These are phyloP conservation scores for Scorias spongiosa DNA, from an alignment of 2,329 filamentous ascomycete species.

Conservation along the genomic window DNA sequence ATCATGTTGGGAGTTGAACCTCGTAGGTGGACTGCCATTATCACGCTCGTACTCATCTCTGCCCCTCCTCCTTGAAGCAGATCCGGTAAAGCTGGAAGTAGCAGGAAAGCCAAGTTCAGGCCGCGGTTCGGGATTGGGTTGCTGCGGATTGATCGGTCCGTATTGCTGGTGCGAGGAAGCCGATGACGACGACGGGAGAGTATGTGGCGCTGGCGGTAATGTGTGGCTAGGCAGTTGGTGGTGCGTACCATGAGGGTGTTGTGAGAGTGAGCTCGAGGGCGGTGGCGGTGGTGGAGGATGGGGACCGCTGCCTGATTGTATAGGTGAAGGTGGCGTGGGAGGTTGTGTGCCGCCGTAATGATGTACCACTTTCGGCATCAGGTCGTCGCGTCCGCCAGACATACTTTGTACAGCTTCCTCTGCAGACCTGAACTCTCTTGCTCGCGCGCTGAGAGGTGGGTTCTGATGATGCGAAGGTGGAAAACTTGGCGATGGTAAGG, in stretches of 20 bases:
- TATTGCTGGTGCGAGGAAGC: conserved; percentile 4
- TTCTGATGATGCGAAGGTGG: conserved; percentile 31
- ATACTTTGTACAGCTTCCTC: conserved; percentile 89
- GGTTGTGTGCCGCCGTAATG: conserved; percentile 93
- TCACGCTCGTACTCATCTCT: conserved; percentile 85
- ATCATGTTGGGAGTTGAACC: conserved; percentile 47
- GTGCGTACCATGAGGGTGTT: conserved; percentile 3
- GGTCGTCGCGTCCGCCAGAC: conserved; percentile 78
- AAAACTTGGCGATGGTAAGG: conserved; percentile 65
- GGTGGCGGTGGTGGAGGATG: background rate
- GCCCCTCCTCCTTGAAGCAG: conserved; percentile 48
- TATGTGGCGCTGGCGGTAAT: conserved; percentile 4
- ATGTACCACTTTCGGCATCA: conserved; percentile 85
- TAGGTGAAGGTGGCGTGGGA: conserved; percentile 74
- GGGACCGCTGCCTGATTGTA: conserved; percentile 27
- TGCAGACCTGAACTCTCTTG: conserved; percentile 83
- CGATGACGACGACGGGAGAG: conserved; percentile 8
- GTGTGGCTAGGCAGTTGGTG: background rate
- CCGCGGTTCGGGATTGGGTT: conserved; percentile 14
- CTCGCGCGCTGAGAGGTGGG: conserved; percentile 38
- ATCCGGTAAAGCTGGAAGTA: conserved; percentile 39
- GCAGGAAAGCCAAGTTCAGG: conserved; percentile 18
- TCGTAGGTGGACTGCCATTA: conserved; percentile 61
- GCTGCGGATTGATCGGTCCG: conserved; percentile 7
- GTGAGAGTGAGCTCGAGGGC: conserved; percentile 1